phyloP scores from a whole-genome alignment of 352 stramenopile species.

The Globisporangium viniferum region DNA sequence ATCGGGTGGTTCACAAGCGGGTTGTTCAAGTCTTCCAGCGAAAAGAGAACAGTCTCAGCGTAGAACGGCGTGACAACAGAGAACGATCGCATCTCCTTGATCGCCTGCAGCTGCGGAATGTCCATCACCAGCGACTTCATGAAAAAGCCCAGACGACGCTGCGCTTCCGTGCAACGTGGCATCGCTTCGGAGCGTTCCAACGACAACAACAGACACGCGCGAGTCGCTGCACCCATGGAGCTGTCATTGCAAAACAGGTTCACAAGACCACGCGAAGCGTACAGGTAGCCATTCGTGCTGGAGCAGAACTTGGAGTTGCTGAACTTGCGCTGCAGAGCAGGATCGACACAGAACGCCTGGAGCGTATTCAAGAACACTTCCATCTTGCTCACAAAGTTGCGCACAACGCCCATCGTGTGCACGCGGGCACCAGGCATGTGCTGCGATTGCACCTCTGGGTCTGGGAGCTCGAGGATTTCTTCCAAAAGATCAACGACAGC shows the following conservation, averaged over 20 bases:
- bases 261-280: conserved; percentile 57
- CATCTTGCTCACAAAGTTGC: conserved; percentile 89
- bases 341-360: conserved; percentile 67
- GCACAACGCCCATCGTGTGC: conserved; percentile 80
- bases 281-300: conserved; percentile 63
- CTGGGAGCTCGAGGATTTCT: conserved; percentile 76
- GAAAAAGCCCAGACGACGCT: conserved; percentile 81
- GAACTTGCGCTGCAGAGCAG: conserved; percentile 65
- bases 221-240: conserved; percentile 68
- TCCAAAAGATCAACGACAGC: conserved; percentile 74
- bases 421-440: conserved; percentile 61
- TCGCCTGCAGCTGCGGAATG: conserved; percentile 72
- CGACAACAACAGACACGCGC: conserved; percentile 61
- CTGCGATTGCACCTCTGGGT: conserved; percentile 69
- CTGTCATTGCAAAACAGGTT: conserved; percentile 74
- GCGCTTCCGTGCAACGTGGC: conserved; percentile 54
- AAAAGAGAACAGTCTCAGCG: conserved; percentile 78
- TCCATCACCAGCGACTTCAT: conserved; percentile 88
- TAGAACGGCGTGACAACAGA: conserved; percentile 86
- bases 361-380: conserved; percentile 66
- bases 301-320: conserved; percentile 75
- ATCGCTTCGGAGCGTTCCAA: conserved; percentile 67
- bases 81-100: conserved; percentile 85
- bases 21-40: conserved; percentile 75
- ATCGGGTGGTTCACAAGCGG: conserved; percentile 83